These are phyloP conservation scores for Hordeum marinum DNA, from an alignment of 176 grass and related monocot genomes.

Conservation along the genomic window DNA sequence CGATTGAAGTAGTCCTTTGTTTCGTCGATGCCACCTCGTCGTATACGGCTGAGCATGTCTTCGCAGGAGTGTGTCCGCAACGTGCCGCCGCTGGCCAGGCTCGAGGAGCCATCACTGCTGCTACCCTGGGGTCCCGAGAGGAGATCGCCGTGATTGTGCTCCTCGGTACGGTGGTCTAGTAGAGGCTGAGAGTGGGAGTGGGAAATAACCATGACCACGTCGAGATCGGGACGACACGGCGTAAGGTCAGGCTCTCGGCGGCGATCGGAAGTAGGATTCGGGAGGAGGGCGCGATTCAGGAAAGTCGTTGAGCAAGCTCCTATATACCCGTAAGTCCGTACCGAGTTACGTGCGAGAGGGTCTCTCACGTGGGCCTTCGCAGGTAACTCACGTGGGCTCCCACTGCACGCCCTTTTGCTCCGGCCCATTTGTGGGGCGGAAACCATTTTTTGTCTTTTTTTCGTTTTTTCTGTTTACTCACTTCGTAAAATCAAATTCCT, in stretches of 20 bases:
- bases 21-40: too few species aligned
- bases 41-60: not conserved
- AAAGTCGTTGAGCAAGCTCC: too few species aligned
- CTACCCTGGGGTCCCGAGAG: not conserved
- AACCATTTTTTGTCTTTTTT: too few species aligned
- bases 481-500: too few species aligned
- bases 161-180: not conserved
- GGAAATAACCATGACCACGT: not conserved
- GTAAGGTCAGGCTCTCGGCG: not conserved
- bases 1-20: not conserved
- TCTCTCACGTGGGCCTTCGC: too few species aligned
- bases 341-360: too few species aligned
- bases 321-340: too few species aligned
- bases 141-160: not conserved
- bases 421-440: too few species aligned
- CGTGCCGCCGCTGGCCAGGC: not conserved
- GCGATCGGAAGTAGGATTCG: not conserved
- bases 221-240: not conserved
- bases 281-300: not conserved
- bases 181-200: not conserved
- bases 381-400: too few species aligned
- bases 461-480: too few species aligned
- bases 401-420: too few species aligned
- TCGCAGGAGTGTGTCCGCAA: not conserved
- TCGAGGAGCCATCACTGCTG: not conserved